Percentiles rank a stretch among this genome's conserved stretches.
Evolutionary conservation across 2,329 filamentous ascomycete genomes (phyloP).

Genomic region (Pseudogymnoascus sp.): DNA sequence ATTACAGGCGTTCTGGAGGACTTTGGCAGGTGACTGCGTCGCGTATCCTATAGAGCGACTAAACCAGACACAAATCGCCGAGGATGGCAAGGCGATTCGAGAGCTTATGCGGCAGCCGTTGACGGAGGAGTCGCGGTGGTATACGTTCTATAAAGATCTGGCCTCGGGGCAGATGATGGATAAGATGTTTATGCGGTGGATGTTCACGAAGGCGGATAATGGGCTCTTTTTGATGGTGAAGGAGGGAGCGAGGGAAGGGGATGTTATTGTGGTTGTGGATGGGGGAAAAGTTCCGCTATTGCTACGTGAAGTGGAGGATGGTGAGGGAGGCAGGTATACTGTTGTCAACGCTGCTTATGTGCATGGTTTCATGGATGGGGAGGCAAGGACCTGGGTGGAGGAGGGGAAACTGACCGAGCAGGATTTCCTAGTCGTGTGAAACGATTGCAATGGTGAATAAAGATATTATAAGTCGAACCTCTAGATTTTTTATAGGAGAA

Average conservation of each 20-base stretch:
- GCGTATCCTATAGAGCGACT: constrained; percentile 16
- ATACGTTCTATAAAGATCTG: not conserved
- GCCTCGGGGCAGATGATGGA: not conserved
- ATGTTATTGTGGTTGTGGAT: constrained; percentile 5
- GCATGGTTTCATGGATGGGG: not conserved
- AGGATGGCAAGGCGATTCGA: not conserved
- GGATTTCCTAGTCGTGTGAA: constrained; percentile 1
- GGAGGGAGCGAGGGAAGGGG: not conserved
- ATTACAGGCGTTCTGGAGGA: constrained; percentile 16
- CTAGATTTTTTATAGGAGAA: not conserved
- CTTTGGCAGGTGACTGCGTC: constrained; percentile 17
- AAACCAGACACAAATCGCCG: not conserved
- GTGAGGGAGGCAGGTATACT: not conserved
- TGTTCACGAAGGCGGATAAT: not conserved
- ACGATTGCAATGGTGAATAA: not conserved
- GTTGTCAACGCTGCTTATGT: not conserved
- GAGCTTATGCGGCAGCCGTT: not conserved
- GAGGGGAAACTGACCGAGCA: not conserved
- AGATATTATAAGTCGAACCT: not conserved
- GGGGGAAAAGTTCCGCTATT: constrained; percentile 8
- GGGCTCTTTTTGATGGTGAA: constrained; percentile 13
- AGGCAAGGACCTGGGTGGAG: not conserved
- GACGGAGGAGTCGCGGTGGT: not conserved
- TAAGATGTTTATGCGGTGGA: not conserved
- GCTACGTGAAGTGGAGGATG: not conserved